A percentile compares a stretch with the other conserved stretches of the same genome.
Conservation (phyloP, 495 filamentous ascomycete species). For the Annulohypoxylon nitens region DNA sequence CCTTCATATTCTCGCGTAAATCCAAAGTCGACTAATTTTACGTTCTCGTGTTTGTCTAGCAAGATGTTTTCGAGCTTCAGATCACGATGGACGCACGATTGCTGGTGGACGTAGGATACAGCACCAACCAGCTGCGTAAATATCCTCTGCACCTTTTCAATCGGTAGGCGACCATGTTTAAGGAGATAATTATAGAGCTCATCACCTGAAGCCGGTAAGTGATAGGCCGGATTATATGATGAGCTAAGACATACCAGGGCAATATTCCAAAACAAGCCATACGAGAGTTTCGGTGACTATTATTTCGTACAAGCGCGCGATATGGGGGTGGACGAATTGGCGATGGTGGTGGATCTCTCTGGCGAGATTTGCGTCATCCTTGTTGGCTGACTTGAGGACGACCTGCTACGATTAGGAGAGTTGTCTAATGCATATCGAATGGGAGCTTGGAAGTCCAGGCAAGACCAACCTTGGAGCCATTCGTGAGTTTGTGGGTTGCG, state of each 20-base stretch:
- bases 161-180: constrained; percentile 82
- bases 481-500: constrained; percentile 95
- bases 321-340: constrained; percentile 97
- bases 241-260: constrained; percentile 75
- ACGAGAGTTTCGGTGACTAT: constrained; percentile 95
- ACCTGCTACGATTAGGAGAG: constrained; percentile 69
- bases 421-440: constrained; percentile 17
- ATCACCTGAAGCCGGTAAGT: constrained; percentile 73
- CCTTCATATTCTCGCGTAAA: constrained; percentile 98
- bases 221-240: constrained; percentile 8
- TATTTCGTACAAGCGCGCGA: constrained; percentile 95
- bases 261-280: constrained; percentile 97
- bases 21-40: constrained; percentile 98
- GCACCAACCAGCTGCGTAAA: constrained; percentile 97
- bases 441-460: constrained; percentile 3
- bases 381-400: constrained; percentile 96
- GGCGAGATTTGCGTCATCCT: constrained; percentile 93
- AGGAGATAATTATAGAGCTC: constrained; percentile 97
- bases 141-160: constrained; percentile 92
- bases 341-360: constrained; percentile 98
- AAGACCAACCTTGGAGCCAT: constrained; percentile 89
- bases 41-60: constrained; percentile 95
- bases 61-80: constrained; percentile 98
- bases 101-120: constrained; percentile 94
- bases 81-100: constrained; percentile 96